phyloP scores from a whole-genome alignment of 768 basidiomycete genomes.

The Amylocystis lapponica region DNA sequence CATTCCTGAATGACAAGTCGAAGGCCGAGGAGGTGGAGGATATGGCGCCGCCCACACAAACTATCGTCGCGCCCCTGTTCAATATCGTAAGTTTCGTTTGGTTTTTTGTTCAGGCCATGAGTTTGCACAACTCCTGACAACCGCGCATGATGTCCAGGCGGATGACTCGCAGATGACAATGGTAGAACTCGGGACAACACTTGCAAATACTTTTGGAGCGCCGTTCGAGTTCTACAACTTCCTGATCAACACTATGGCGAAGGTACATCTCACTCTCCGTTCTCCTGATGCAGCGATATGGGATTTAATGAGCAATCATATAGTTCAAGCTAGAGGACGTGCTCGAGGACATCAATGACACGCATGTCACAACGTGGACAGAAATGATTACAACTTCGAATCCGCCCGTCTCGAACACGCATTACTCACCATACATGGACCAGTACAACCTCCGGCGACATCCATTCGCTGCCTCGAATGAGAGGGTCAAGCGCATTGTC shows the following conservation, averaged over 20 bases:
- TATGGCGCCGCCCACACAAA: conserved; percentile 48
- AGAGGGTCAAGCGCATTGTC: conserved; percentile 67
- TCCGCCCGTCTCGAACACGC: conserved; percentile 67
- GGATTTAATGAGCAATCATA: not conserved
- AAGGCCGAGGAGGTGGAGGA: conserved; percentile 61
- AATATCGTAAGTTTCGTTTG: conserved; percentile 64
- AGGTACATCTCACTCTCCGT: conserved; percentile 34
- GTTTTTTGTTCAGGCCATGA: not conserved
- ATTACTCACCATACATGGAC: conserved; percentile 76
- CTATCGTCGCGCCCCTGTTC: conserved; percentile 71
- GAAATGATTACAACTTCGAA: conserved; percentile 69
- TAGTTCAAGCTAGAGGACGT: conserved; percentile 64
- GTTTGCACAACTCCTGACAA: not conserved
- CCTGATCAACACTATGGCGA: conserved; percentile 59
- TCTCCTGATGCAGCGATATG: not conserved
- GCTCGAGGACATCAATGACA: conserved; percentile 81
- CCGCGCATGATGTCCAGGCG: conserved; percentile 34
- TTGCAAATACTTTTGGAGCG: conserved; percentile 71
- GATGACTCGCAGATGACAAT: conserved; percentile 74
- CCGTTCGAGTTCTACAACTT: conserved; percentile 77
- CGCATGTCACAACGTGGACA: conserved; percentile 78
- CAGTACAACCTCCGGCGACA: conserved; percentile 66
- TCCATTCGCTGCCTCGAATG: conserved; percentile 59
- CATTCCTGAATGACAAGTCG: conserved; percentile 66
- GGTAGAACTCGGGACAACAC: conserved; percentile 55